phyloP scores from a whole-genome alignment of 1,139 yeast genomes.

The Protomyces arabidopsidicola region DNA sequence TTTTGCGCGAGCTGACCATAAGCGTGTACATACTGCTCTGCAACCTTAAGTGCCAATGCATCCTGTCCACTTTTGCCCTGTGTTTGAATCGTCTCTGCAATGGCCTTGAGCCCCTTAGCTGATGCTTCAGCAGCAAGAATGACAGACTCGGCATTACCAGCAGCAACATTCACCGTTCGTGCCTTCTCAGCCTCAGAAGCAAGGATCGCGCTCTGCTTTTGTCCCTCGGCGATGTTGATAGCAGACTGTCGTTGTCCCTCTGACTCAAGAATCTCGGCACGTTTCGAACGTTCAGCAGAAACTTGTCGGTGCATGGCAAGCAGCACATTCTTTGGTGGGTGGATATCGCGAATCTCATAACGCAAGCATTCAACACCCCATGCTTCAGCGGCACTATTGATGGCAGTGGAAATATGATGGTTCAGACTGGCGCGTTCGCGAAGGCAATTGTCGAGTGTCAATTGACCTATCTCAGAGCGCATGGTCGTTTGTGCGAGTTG shows the following conservation, averaged over 20 bases:
- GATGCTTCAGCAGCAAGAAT: constrained; percentile 64
- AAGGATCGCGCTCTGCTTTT: constrained; percentile 61
- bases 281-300: constrained; percentile 75
- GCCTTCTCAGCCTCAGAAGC: constrained; percentile 65
- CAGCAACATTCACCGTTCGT: constrained; percentile 60
- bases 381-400: constrained; percentile 76
- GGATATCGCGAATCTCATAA: constrained; percentile 82
- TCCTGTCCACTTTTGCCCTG: constrained; percentile 63
- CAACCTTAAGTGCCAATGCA: constrained; percentile 73
- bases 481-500: constrained; percentile 88
- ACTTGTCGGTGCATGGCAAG: constrained; percentile 49
- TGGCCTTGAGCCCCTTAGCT: constrained; percentile 60
- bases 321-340: constrained; percentile 56
- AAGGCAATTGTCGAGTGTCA: constrained; percentile 71
- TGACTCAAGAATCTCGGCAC: constrained; percentile 81
- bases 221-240: constrained; percentile 80
- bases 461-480: constrained; percentile 82
- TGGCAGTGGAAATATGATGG: constrained; percentile 65
- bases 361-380: constrained; percentile 86
- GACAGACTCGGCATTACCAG: constrained; percentile 43
- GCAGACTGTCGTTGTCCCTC: constrained; percentile 77
- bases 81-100: constrained; percentile 62
- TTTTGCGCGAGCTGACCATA: constrained; percentile 81
- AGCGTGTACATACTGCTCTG: constrained; percentile 77
- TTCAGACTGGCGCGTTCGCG: constrained; percentile 64